Evolutionary conservation across 2,329 filamentous ascomycete species (phyloP).

Genomic region (Epicoccum nigrum): DNA sequence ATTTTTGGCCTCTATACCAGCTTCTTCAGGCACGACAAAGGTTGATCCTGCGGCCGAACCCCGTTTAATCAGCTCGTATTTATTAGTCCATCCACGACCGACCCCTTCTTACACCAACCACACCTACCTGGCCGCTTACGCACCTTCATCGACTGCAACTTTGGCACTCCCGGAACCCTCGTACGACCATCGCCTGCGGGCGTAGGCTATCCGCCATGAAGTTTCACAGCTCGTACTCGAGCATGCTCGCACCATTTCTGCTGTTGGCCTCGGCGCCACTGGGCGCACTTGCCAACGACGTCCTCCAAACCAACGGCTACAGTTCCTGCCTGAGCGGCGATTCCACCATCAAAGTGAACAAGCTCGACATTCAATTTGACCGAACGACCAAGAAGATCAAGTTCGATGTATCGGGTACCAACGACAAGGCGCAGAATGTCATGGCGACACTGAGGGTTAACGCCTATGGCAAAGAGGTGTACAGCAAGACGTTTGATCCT

Average conservation of each 20-base stretch:
- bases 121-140: conserved; percentile 7
- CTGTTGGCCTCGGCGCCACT: conserved; percentile 47
- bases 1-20: conserved; percentile 17
- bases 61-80: conserved; percentile 37
- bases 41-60: conserved; percentile 44
- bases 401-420: conserved; percentile 84
- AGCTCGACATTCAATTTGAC: conserved; percentile 80
- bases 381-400: conserved; percentile 72
- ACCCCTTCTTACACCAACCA: conserved; percentile 20
- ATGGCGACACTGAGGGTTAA: conserved; percentile 75
- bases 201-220: conserved; percentile 40
- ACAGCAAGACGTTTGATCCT: conserved; percentile 81
- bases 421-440: conserved; percentile 76
- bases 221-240: conserved; percentile 42
- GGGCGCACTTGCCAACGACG: conserved; percentile 67
- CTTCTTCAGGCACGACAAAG: conserved; percentile 37
- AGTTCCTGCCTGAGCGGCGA: conserved; percentile 68
- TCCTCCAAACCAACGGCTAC: conserved; percentile 83
- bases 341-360: conserved; percentile 70
- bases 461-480: conserved; percentile 84
- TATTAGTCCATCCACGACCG: conserved; percentile 11
- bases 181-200: conserved; percentile 35
- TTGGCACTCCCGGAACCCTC: conserved; percentile 1
- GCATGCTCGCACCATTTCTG: conserved; percentile 48
- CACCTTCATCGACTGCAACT: conserved; percentile 1